These are phyloP conservation scores for Tetrahymena malaccensis DNA, from an alignment of 73 alveolate genomes.

Conservation along the genomic window DNA sequence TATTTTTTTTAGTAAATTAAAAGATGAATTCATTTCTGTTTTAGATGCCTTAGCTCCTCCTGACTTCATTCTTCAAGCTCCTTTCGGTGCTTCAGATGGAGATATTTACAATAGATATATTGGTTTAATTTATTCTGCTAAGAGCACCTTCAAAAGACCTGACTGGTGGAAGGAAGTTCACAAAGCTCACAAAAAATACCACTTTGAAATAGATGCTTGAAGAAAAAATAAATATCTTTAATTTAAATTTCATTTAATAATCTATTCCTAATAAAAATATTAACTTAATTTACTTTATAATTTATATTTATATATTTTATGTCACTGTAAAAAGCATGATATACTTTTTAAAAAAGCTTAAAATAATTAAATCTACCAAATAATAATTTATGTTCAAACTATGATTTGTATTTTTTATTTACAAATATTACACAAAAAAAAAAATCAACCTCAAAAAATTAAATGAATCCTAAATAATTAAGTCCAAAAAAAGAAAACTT, in stretches of 20 bases:
- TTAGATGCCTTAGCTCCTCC: constrained; percentile 51
- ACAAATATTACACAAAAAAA: no score
- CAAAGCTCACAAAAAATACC: not conserved
- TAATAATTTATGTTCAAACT: no score
- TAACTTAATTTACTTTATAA: not conserved
- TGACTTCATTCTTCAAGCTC: constrained; percentile 36
- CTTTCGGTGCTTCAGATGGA: constrained; percentile 47
- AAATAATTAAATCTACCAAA: no score
- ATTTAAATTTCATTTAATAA: no score
- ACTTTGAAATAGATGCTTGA: not conserved
- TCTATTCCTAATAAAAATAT: not conserved
- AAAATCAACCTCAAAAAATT: no score
- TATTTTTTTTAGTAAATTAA: not conserved
- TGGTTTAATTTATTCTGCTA: not conserved
- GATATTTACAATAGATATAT: constrained; percentile 38
- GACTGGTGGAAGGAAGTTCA: constrained; percentile 37
- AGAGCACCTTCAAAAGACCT: constrained; percentile 24
- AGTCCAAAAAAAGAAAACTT: no score
- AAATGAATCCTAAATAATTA: no score
- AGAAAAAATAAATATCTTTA: not conserved
- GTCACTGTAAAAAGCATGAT: not conserved
- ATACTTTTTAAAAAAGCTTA: no score
- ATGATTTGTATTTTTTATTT: no score
- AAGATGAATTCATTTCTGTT: constrained; percentile 22
- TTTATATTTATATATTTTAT: no score